A percentile compares a stretch with the other conserved stretches of the same genome.
Conservation (phyloP, 306 rosid genomes). For the Cajanus cajan region DNA sequence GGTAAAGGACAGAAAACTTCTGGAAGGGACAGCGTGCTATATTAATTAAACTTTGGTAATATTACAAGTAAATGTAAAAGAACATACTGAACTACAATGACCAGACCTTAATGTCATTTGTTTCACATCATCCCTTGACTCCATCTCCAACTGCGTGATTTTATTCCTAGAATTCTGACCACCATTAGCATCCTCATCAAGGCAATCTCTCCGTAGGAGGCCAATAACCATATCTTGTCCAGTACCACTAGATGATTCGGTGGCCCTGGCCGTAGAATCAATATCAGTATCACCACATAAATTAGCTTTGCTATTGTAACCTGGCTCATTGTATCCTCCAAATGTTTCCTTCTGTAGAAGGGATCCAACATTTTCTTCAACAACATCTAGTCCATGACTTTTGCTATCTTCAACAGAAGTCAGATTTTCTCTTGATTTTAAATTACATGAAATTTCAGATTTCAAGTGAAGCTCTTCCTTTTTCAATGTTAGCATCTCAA, state of each 20-base stretch:
- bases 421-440: constrained; percentile 33
- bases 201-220: constrained; percentile 3
- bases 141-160: constrained; percentile 42
- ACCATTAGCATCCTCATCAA: constrained; percentile 31
- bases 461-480: constrained; percentile 32
- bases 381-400: constrained; percentile 37
- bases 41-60: constrained; percentile 25
- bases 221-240: constrained; percentile 42
- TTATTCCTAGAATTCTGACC: constrained; percentile 31
- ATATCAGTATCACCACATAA: constrained; percentile 33
- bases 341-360: constrained; percentile 31
- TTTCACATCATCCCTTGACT: constrained; percentile 38
- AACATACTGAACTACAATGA: constrained; percentile 22
- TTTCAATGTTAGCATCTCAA: constrained; percentile 27
- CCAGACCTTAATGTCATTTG: constrained; percentile 60
- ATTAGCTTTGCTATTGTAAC: constrained; percentile 32
- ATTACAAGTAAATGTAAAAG: constrained; percentile 24
- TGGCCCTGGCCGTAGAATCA: constrained; percentile 34
- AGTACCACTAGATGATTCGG: constrained; percentile 33
- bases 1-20: constrained; percentile 31
- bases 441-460: constrained; percentile 32
- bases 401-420: constrained; percentile 38
- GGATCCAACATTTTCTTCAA: constrained; percentile 38
- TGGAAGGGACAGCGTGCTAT: constrained; percentile 11
- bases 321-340: constrained; percentile 24